Evolutionary conservation across 495 filamentous ascomycete genomes (phyloP), one percentile per base, ranked within the genome.

Genomic region (Talaromyces ruber): DNA sequence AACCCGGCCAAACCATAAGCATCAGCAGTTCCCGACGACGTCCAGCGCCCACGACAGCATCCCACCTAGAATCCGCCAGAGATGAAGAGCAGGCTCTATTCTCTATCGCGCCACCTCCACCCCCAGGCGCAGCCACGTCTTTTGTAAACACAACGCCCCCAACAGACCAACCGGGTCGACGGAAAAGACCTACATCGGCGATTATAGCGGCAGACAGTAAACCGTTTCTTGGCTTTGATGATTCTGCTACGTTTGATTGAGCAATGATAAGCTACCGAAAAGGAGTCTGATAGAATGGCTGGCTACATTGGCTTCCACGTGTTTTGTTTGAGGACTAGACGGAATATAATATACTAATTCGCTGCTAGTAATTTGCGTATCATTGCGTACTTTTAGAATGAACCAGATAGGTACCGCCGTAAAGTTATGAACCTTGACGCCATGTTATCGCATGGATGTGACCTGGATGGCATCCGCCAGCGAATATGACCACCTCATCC

Each of bases 1-100:
- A 93, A 74, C 88, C 91, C 62, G 90, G 90, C 9, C 87, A 94
- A 78, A 93, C 88, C 3, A 93, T 94, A 58, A 88, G 85, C 43
- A 84, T 94, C 53, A 90, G 89, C 70, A 74, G 92, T 62, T 87
- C 84, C 9, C 68, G 68, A 37, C 62, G 66, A 47, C 65, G 64
- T 24, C 64, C 60, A 22, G 63, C 63, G 3, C 43, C 43, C 16
- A 18, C 63, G 39, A 60, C 53, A 32, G 8, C 32, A 54, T 28
- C 58, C 21, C 9, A 24, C 28, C 34, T 45, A 62, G 25, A 64
- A 32, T 54, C 39, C 47, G 63, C 52, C 45, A 63, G 63, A 62
- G 64, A 62, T 29, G 70, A 73, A 34, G 60, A 68, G 59, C 62
- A 65, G 45, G 75, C 76, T 29, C 59, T 80, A 63, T 82, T 81